Evolutionary conservation across 176 grass and related monocot species (phyloP), one percentile per base, ranked within the genome.

Genomic region (Puya raimondii): DNA sequence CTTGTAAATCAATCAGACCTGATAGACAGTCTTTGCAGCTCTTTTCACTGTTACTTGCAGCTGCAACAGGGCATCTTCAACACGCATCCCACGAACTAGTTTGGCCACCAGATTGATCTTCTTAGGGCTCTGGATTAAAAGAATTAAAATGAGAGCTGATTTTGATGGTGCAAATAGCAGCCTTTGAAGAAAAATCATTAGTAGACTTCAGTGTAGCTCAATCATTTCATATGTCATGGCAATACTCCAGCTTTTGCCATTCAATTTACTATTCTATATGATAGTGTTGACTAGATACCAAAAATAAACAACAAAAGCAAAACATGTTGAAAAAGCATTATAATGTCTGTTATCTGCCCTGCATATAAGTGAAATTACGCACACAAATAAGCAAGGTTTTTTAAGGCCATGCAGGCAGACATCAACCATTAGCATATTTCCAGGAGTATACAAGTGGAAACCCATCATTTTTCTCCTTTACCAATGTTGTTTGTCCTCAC

Each of bases 31-130:
- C 79, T 90, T 92, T 5, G 89, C 88, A 51, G 89, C 89, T 67
- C 86, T 83, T 89, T 97, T 97, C 64, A 97, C 86, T n/a, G 86
- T 81, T 50, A 97, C 86, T 81, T 97, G 84, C 57, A 97, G 70
- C 84, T 97, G 89, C 82, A 97, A 50, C 6, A 91, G 67, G 15
- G 88, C 91, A 81, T 96, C 88, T 81, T 96, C 88, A 52, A 91
- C 91, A 48, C 88, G 88, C 91, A 96, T 96, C 64, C 91, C 91
- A 64, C 88, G 85, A 49, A 91, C 85, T 11, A 96, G 71, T 69
- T 78, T 85, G 9, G 91, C 91, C 57, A 88, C 91, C 64, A 96
- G 71, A 88, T 96, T 91, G 25, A 97, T 76, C 74, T 97, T 97
- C 86, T 97, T 97, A n/a, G 93, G 93, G 33, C 93, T 97, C 93